Evolutionary conservation across 179 eudicot species (phyloP).

Genomic region (Camellia oleifera): DNA sequence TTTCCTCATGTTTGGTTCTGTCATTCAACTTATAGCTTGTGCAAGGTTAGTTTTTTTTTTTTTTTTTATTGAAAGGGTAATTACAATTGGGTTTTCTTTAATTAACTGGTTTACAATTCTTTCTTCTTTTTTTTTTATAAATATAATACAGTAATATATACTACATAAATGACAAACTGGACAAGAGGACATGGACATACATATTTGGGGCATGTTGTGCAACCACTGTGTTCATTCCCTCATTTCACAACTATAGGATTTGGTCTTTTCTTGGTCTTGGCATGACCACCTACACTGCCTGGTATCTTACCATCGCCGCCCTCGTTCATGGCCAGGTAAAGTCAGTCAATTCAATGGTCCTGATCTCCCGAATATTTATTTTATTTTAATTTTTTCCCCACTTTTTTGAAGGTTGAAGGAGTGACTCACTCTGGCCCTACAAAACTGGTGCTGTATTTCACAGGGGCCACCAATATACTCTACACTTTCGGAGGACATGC

Average conservation of each 20-base stretch:
- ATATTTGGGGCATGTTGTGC: slow-evolving; percentile 94
- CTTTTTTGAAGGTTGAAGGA: slow-evolving; percentile 42
- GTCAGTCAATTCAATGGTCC: not conserved
- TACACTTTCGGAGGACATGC: slow-evolving; percentile 92
- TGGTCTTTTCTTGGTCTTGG: slow-evolving; percentile 85
- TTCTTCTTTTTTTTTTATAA: too few relatives aligned
- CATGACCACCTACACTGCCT: slow-evolving; percentile 90
- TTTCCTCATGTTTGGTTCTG: slow-evolving; percentile 81
- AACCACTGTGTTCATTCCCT: slow-evolving; percentile 77
- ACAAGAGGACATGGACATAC: slow-evolving; percentile 91
- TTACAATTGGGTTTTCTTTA: too few relatives aligned
- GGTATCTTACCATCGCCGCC: slow-evolving; percentile 83
- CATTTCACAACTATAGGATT: slow-evolving; percentile 78
- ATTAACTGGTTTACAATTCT: too few relatives aligned
- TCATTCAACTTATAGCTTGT: slow-evolving; percentile 88
- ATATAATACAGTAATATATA: slow-evolving; percentile 66
- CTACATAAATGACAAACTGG: slow-evolving; percentile 74
- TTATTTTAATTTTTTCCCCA: not conserved
- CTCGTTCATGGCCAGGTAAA: slow-evolving; percentile 75
- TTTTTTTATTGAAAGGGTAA: not conserved
- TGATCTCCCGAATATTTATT: not conserved
- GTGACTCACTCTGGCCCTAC: slow-evolving; percentile 68
- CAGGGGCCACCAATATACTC: slow-evolving; percentile 80
- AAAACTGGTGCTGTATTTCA: slow-evolving; percentile 62
- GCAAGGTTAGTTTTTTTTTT: slow-evolving; percentile 51